Evolutionary conservation across 139 green algal species (phyloP), one percentile per base, ranked within the genome.

Genomic region (Chlamydomonas sphaeroides): DNA sequence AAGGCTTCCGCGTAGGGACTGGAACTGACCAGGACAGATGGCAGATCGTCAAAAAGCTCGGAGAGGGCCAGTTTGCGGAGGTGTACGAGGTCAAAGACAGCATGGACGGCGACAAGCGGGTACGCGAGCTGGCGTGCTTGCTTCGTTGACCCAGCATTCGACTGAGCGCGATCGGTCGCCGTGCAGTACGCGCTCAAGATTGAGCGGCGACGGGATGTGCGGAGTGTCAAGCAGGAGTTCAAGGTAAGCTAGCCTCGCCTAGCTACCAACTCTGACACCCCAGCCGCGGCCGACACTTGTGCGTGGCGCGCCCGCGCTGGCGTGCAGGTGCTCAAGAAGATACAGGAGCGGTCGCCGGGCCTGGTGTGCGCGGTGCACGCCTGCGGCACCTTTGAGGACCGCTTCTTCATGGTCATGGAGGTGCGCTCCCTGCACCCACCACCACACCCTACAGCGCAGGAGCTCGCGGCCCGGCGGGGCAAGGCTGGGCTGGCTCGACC

Each of bases 371-470:
- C 51, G 17, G 86, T 88, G 45, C 57, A 79, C 42, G 79, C 59
- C 28, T 88, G 33, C 38, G 89, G 90, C 36, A 79, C n/a, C 10
- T 66, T 92, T 39, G 79, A 92, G 36, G 89, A 93, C 35, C 90
- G 88, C 71, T 90, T 87, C 45, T 98, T 87, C 75, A 92, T 98
- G 62, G 72, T 92, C n/a, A 94, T 98, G 92, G 91, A 98, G 87
- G 89, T 90, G 36, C n/a, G n/a, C n/a, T n/a, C n/a, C n/a, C n/a
- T n/a, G n/a, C n/a, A n/a, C n/a, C n/a, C n/a, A n/a, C n/a, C n/a
- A n/a, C n/a, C n/a, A n/a, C n/a, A n/a, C n/a, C n/a, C n/a, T n/a
- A n/a, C n/a, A n/a, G n/a, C n/a, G n/a, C n/a, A n/a, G n/a, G n/a
- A n/a, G n/a, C n/a, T n/a, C n/a, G n/a, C n/a, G n/a, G n/a, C n/a